Conservation (phyloP, 2,329 filamentous ascomycete species). For the Dendryphion nanum region DNA sequence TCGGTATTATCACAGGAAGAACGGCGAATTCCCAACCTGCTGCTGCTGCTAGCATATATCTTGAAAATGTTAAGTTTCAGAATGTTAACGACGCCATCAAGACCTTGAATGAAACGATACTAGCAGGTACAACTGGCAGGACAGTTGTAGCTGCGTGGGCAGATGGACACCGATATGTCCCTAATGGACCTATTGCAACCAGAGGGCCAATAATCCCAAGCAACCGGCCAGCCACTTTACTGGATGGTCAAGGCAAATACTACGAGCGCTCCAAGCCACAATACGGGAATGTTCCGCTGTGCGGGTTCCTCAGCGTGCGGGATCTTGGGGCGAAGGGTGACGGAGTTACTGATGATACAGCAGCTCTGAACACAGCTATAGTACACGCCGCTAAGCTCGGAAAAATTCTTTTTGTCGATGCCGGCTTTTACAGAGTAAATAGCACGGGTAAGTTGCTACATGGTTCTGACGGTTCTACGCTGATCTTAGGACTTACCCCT, state of each 20-base stretch:
- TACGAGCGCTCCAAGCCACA: conserved; percentile 52
- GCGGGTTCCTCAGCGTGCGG: conserved; percentile 58
- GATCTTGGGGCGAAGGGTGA: conserved; percentile 69
- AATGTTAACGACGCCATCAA: conserved; percentile 43
- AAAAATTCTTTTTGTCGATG: conserved; percentile 56
- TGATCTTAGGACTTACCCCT: too few species aligned
- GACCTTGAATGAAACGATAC: conserved; percentile 22
- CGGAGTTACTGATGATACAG: conserved; percentile 80
- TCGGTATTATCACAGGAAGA: conserved; percentile 52
- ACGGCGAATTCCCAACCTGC: conserved; percentile 42
- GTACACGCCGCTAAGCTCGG: conserved; percentile 58
- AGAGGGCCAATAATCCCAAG: conserved; percentile 45
- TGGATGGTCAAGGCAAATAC: conserved; percentile 48
- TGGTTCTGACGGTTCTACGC: too few species aligned
- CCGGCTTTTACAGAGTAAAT: conserved; percentile 56
- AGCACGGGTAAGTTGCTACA: too few species aligned
- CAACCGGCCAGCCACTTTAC: conserved; percentile 42
- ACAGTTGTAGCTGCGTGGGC: conserved; percentile 28
- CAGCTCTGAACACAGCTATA: conserved; percentile 71
- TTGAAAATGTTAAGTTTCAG: conserved; percentile 59
- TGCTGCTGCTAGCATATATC: conserved; percentile 50
- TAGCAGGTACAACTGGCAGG: conserved; percentile 22
- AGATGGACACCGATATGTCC: conserved; percentile 31
- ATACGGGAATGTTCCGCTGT: conserved; percentile 50
- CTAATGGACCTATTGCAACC: conserved; percentile 42